Base-by-base conservation (phyloP, 257 asterid genomes). In the Capsicum chinense region DNA sequence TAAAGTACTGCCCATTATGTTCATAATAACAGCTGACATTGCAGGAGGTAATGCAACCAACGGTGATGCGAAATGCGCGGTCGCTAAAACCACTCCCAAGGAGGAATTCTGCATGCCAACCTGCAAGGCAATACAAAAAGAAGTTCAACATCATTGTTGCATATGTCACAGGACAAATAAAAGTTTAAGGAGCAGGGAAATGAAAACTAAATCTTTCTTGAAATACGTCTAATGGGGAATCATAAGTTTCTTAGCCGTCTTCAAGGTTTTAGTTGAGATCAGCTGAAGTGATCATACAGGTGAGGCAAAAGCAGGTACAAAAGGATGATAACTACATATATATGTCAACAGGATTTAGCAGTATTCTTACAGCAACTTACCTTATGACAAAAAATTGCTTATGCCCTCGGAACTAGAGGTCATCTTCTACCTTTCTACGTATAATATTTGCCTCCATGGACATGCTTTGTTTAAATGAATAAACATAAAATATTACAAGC, bases 51-150 rank as follows among this genome's bases (percentile, higher is more conserved):
- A 80, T 15, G 98, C 98, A 9, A 94, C 95, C 92, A 89, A 86
- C 0, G 97, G 90, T 8, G 98, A 94, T 42, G 92, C 79, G 86
- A 95, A 95, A 90, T 95, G 99, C 16, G 96, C 82, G 6, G 97
- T 85, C 2, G 99, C 99, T 80, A 95, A 87, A 86, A 95, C 98
- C 87, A 95, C 99, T 80, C 98, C 99, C 84, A 95, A 62, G 15
- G 98, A 95, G 5, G 99, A 95, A 85, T 95, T 95, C 81, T 95
- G 99, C 99, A 95, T 95, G 83, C 98, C 99, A 42, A 95, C 98
- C 99, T 95, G 88, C 87, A 83, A 62, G 15, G 1, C 7, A 48
- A 74, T 48, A 19, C 12, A 74, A 33, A 74, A 50, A 74, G 19
- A 21, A 74, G 47, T 74, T 3, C 39, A 74, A 50, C 39, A 73